Base-by-base conservation (phyloP, 75 land plant genomes). In the Selaginella tamariscina region DNA sequence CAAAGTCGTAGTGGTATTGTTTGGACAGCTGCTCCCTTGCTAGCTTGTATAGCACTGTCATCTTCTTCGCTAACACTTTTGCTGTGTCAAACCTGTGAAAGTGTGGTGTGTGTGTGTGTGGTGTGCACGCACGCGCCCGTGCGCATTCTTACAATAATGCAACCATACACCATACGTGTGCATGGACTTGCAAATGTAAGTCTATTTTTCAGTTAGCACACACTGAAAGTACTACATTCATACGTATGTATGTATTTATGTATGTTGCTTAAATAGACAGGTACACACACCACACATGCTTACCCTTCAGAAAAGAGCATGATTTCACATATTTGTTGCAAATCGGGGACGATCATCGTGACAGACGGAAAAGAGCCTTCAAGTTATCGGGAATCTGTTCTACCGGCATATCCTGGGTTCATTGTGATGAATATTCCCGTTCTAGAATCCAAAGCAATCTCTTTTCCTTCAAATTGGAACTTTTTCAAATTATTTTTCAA, bases 231-330 rank as follows among this genome's bases (percentile, higher is more conserved):
- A 15, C 49, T 39, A 5, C 49, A 5, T 39, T 39, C 49, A 39
- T 39, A 39, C n/a, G n/a, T n/a, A n/a, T n/a, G n/a, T n/a, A n/a
- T n/a, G n/a, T n/a, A n/a, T n/a, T n/a, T n/a, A n/a, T n/a, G n/a
- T n/a, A n/a, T n/a, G n/a, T n/a, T n/a, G n/a, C n/a, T n/a, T n/a
- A n/a, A n/a, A n/a, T n/a, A n/a, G n/a, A 39, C 49, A 39, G 49
- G 49, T 5, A 39, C 5, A 39, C 49, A n/a, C n/a, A n/a, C n/a
- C n/a, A n/a, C n/a, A n/a, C n/a, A n/a, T n/a, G n/a, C 71, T 1
- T 54, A 71, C 78, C 78, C 78, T 70, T 75, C 78, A 0, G 78
- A 75, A 64, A 75, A 75, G 2, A 75, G 73, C 78, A 75, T 75
- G 31, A 75, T 75, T 33, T 75, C 78, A 55, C 78, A 75, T 29